Evolutionary conservation across 2,329 filamentous ascomycete species (phyloP).

Genomic region (Colletotrichum chrysophilum): DNA sequence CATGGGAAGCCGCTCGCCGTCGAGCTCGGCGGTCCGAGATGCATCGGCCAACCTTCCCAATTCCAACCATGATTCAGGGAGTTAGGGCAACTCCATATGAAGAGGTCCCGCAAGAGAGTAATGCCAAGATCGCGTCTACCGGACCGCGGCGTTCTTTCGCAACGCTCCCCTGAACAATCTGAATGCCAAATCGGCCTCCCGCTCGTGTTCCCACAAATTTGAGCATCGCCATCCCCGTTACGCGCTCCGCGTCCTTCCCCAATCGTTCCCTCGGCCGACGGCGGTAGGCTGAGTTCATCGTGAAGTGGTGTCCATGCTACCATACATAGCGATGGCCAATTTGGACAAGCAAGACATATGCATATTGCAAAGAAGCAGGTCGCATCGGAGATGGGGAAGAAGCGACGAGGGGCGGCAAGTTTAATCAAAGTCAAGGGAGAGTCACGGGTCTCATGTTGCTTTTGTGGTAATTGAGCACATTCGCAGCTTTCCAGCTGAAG

Average conservation of each 20-base stretch:
- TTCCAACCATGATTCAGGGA: background rate
- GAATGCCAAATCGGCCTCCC: background rate
- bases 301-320: background rate
- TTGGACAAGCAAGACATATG: background rate
- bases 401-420: background rate
- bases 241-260: background rate
- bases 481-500: background rate
- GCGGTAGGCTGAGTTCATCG: background rate
- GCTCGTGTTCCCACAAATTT: slow-evolving; percentile 1
- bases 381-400: background rate
- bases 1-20: background rate
- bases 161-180: background rate
- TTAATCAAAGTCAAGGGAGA: slow-evolving; percentile 4
- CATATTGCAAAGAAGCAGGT: background rate
- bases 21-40: background rate
- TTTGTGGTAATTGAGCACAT: background rate
- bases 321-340: background rate
- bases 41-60: slow-evolving; percentile 3
- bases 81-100: background rate
- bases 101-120: background rate
- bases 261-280: background rate
- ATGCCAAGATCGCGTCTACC: slow-evolving; percentile 6
- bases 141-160: background rate
- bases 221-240: background rate
- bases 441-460: background rate